Evolutionary conservation across 2,329 filamentous ascomycete genomes (phyloP), one percentile per base, ranked within the genome.

Genomic region (Sphaerostilbella broomeana): DNA sequence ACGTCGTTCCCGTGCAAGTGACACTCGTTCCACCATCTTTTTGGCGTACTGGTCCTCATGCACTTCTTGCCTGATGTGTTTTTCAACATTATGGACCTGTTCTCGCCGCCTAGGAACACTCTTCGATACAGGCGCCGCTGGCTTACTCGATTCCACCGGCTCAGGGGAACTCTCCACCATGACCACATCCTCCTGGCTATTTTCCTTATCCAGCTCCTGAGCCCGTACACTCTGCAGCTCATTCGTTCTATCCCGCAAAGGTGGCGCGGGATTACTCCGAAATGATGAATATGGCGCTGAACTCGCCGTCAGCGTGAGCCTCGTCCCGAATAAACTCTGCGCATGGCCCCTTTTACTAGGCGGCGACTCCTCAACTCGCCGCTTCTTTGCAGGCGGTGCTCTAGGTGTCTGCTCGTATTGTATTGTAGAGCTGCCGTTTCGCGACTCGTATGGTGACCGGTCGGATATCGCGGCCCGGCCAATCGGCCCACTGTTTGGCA

Each of bases 331-430:
- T 21, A 64, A 43, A 20, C 51, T 59, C 26, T 52, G 53, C 5
- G 61, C 61, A 47, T 59, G 56, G 0, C 53, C 54, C 11, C 49
- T 44, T 39, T 62, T 63, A 38, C 52, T 59, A 6, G 55, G 58
- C 4, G 60, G 60, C 11, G 58, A 61, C 2, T 41, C 43, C 11
- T 54, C 53, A 6, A 43, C 45, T 27, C 50, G 55, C 29, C 51
- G 52, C 42, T 53, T 55, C 45, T 57, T 61, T 5, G 51, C 43
- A 2, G 53, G 44, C 9, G 55, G 50, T 9, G 46, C 24, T 31
- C 50, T 20, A 11, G 11, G 16, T 4, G 13, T 12, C 7, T 30
- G 51, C 43, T 40, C 46, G n/a, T n/a, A n/a, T n/a, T n/a, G n/a
- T n/a, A n/a, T n/a, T n/a, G n/a, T n/a, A n/a, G n/a, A n/a, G n/a